phyloP scores from a whole-genome alignment of 805 yeast species.

The Lachancea dasiensis region DNA sequence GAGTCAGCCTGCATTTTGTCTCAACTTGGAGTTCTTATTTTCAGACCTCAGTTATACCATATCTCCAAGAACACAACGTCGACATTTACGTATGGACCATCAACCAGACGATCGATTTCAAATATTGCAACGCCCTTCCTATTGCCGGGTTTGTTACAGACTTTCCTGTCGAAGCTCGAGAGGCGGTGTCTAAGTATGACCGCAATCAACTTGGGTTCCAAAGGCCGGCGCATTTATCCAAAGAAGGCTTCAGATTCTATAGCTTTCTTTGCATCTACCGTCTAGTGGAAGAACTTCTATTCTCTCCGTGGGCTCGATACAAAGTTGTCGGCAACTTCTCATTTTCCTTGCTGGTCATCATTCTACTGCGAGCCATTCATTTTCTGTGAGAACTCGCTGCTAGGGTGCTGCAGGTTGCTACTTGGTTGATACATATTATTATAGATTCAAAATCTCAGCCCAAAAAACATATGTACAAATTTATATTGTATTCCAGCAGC shows the following conservation, averaged over 20 bases:
- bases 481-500: too few species aligned
- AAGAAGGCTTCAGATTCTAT: conserved; percentile 26
- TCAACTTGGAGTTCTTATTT: conserved; percentile 42
- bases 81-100: conserved; percentile 49
- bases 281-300: conserved; percentile 16
- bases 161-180: conserved; percentile 22
- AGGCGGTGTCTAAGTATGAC: conserved; percentile 11
- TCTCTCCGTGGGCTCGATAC: conserved; percentile 24
- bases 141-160: conserved; percentile 31
- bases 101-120: conserved; percentile 33
- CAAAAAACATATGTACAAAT: too few species aligned
- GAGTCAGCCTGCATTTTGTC: conserved; percentile 45
- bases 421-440: neutral
- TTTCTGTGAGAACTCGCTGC: conserved; percentile 12
- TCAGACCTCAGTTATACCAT: conserved; percentile 24
- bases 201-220: conserved; percentile 2
- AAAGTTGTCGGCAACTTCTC: conserved; percentile 21
- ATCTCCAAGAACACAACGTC: conserved; percentile 30
- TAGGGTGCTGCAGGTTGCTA: neutral
- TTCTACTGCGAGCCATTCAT: conserved; percentile 16
- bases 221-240: conserved; percentile 2
- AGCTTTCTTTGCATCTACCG: conserved; percentile 17
- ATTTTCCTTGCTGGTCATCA: conserved; percentile 18
- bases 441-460: too few species aligned
- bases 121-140: conserved; percentile 25